Evolutionary conservation across 1,139 yeast species (phyloP).

Genomic region (Lipomyces yarrowii): DNA sequence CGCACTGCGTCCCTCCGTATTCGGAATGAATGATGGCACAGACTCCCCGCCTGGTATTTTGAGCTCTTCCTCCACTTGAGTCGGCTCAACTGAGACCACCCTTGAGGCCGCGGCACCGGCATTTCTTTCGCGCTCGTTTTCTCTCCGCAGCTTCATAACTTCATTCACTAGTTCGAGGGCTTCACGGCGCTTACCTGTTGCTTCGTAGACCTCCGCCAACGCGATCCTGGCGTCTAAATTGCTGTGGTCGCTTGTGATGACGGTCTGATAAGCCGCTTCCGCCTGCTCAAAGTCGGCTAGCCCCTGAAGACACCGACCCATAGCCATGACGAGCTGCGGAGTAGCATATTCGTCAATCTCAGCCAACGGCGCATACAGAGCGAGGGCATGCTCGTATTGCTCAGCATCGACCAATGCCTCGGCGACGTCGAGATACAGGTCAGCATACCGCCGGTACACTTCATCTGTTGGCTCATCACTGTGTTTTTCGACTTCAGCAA

Average conservation of each 20-base stretch:
- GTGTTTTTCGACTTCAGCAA: constrained; percentile 46
- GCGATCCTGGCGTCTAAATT: constrained; percentile 75
- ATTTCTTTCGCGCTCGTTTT: constrained; percentile 27
- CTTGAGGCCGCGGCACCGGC: constrained; percentile 12
- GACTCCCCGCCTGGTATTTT: neutral
- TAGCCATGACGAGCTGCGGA: constrained; percentile 57
- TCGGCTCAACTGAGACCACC: constrained; percentile 5
- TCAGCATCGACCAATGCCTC: constrained; percentile 69
- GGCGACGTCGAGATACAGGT: constrained; percentile 78
- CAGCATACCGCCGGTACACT: constrained; percentile 51
- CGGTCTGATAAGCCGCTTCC: constrained; percentile 59
- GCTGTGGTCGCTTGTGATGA: constrained; percentile 59
- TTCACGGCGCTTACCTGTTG: constrained; percentile 62
- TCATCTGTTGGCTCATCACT: neutral
- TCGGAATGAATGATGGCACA: constrained; percentile 30
- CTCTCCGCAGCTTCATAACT: constrained; percentile 38
- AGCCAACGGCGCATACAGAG: constrained; percentile 59
- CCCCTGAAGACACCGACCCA: constrained; percentile 80
- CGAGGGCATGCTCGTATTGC: constrained; percentile 69
- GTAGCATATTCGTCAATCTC: constrained; percentile 54
- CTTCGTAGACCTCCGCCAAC: constrained; percentile 76
- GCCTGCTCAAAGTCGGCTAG: constrained; percentile 73
- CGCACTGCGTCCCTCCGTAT: constrained; percentile 12
- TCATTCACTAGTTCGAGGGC: constrained; percentile 62
- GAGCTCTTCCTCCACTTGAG: neutral